Evolutionary conservation across 2,329 filamentous ascomycete species (phyloP).

Genomic region (Zasmidium cellare): DNA sequence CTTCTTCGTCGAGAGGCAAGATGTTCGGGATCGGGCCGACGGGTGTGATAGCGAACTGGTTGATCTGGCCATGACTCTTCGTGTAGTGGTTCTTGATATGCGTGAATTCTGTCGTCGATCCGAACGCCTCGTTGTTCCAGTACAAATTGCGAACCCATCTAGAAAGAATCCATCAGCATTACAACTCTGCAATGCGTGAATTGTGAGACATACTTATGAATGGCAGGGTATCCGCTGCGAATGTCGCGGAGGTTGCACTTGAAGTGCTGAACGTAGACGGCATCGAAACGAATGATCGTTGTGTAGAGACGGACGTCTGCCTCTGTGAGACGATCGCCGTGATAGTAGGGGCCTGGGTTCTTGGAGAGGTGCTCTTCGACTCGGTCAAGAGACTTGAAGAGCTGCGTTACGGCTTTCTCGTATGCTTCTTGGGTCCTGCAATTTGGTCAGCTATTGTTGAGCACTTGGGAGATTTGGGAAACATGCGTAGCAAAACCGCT

Average conservation of each 20-base stretch:
- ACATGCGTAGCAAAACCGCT: conserved; percentile 50
- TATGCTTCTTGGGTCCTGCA: conserved; percentile 50
- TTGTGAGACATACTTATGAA: conserved; percentile 57
- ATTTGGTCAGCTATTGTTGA: background rate
- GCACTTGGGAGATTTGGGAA: background rate
- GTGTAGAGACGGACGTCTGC: conserved; percentile 54
- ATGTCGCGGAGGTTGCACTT: conserved; percentile 85
- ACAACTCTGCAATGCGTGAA: background rate
- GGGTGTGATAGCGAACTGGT: conserved; percentile 72
- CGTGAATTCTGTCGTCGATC: conserved; percentile 82
- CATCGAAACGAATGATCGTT: conserved; percentile 63
- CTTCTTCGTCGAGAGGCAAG: conserved; percentile 74
- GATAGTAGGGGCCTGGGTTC: conserved; percentile 48
- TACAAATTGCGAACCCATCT: conserved; percentile 79
- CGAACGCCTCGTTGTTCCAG: conserved; percentile 78
- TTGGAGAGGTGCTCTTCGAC: conserved; percentile 44
- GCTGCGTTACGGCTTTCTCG: conserved; percentile 44
- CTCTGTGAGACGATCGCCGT: conserved; percentile 49
- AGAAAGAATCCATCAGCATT: background rate
- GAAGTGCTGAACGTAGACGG: conserved; percentile 60
- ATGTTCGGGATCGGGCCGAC: conserved; percentile 83
- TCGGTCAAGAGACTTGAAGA: conserved; percentile 52
- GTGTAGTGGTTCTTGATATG: conserved; percentile 88
- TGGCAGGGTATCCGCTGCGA: conserved; percentile 74
- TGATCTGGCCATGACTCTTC: conserved; percentile 66